These are phyloP conservation scores for Tephrocybe sp. DNA, from an alignment of 768 basidiomycete species.

Conservation along the genomic window DNA sequence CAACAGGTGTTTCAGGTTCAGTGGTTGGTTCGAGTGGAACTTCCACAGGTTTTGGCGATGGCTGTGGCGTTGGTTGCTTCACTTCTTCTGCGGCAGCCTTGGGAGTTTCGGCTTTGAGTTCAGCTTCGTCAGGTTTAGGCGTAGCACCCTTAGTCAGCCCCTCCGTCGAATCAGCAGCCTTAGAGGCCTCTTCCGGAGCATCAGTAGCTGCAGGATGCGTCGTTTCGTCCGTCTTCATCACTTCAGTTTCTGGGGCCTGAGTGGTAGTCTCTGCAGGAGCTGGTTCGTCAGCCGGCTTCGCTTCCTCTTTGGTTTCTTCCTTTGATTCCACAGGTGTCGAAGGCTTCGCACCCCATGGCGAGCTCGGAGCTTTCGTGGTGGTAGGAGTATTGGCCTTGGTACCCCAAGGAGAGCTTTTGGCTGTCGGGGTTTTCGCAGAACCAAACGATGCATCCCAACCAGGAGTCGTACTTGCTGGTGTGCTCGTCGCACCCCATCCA, in stretches of 20 bases:
- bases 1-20: constrained; percentile 12
- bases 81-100: background rate
- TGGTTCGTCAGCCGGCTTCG: background rate
- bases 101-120: background rate
- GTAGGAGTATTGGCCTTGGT: constrained; percentile 13
- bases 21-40: background rate
- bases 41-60: constrained; percentile 2
- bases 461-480: background rate
- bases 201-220: background rate
- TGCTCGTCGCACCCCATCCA: constrained; percentile 8
- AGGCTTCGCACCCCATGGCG: constrained; percentile 16
- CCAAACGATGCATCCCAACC: constrained; percentile 12
- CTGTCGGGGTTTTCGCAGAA: constrained; percentile 6
- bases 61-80: background rate
- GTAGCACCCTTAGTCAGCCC: constrained; percentile 1
- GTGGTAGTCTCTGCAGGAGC: background rate
- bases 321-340: background rate
- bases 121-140: background rate
- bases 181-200: background rate
- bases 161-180: background rate
- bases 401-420: constrained; percentile 9
- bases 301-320: constrained; percentile 7
- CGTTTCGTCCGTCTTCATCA: background rate
- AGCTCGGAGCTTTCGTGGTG: constrained; percentile 6
- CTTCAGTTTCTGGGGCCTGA: background rate